A percentile compares a stretch with the other conserved stretches of the same genome.
Conservation (phyloP, 2,329 filamentous ascomycete genomes). For the Ophiostoma sp. region DNA sequence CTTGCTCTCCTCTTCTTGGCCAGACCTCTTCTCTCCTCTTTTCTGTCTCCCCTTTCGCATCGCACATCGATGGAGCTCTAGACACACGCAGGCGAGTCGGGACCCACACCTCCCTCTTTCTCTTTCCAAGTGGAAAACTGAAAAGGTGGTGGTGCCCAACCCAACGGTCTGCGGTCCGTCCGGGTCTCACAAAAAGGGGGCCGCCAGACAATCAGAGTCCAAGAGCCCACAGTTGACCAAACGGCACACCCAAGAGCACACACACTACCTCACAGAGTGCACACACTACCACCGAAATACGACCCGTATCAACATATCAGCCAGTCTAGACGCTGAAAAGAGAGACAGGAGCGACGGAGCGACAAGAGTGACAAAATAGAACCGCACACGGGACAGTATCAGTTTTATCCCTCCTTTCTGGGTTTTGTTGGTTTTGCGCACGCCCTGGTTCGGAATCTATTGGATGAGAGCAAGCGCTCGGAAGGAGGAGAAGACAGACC, state of each 20-base stretch:
- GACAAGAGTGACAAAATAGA: background rate
- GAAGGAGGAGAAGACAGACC: background rate
- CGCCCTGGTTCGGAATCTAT: conserved; percentile 4
- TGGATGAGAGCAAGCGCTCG: conserved; percentile 3
- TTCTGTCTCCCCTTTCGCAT: background rate
- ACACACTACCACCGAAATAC: background rate
- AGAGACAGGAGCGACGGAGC: background rate
- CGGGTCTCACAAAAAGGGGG: conserved; percentile 21
- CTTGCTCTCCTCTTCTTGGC: background rate
- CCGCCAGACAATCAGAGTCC: background rate
- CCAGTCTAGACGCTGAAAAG: background rate
- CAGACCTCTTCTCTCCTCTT: background rate
- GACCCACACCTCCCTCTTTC: conserved; percentile 18
- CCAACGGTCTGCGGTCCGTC: conserved; percentile 18
- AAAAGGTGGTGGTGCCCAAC: conserved; percentile 24
- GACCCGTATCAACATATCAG: background rate
- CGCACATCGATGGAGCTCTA: conserved; percentile 1
- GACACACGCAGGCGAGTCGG: background rate
- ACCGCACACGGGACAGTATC: background rate
- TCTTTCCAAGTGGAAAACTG: no score
- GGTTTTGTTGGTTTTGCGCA: background rate
- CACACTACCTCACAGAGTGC: no score
- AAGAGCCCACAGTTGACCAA: background rate
- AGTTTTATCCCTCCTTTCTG: background rate
- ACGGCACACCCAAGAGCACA: background rate